A percentile compares a stretch with the other conserved stretches of the same genome.
Evolutionary conservation across 352 stramenopile species (phyloP).

Genomic region (Pilasporangium apinafurcum): DNA sequence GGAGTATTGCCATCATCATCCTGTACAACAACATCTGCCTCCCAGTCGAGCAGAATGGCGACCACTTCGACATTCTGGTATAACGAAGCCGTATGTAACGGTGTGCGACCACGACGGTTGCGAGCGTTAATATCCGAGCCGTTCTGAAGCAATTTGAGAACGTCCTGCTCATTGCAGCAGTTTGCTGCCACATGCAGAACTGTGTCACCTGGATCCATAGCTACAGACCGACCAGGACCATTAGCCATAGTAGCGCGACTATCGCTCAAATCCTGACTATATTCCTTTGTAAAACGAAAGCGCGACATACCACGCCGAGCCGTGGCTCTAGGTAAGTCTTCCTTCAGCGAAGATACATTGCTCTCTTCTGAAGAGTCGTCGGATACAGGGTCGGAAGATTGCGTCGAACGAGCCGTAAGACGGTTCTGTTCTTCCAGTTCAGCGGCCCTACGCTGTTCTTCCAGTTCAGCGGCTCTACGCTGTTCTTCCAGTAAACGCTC

Average conservation of each 20-base stretch:
- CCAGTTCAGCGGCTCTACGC: slow-evolving; percentile 23
- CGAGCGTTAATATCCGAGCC: slow-evolving; percentile 81
- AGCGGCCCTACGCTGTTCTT: slow-evolving; percentile 39
- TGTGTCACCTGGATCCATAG: slow-evolving; percentile 83
- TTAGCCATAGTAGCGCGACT: slow-evolving; percentile 26
- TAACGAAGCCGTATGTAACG: slow-evolving; percentile 74
- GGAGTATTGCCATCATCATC: slow-evolving; percentile 83
- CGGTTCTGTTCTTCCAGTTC: slow-evolving; percentile 54
- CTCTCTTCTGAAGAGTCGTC: slow-evolving; percentile 67
- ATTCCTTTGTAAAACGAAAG: slow-evolving; percentile 83
- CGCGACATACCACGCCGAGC: slow-evolving; percentile 42
- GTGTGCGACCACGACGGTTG: slow-evolving; percentile 73
- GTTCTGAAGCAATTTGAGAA: slow-evolving; percentile 82
- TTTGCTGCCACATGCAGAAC: slow-evolving; percentile 83
- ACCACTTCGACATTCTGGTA: slow-evolving; percentile 83
- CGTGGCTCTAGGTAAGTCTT: slow-evolving; percentile 8
- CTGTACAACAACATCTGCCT: slow-evolving; percentile 69
- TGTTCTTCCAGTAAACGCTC: slow-evolving; percentile 4
- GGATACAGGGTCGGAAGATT: slow-evolving; percentile 62
- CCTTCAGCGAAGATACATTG: slow-evolving; percentile 14
- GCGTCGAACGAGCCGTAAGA: slow-evolving; percentile 42
- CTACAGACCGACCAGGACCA: slow-evolving; percentile 62
- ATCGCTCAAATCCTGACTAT: slow-evolving; percentile 39
- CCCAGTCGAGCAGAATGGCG: slow-evolving; percentile 73
- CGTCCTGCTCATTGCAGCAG: slow-evolving; percentile 82